Evolutionary conservation across 768 basidiomycete species (phyloP), one percentile per base, ranked within the genome.

Genomic region (Macrolepiota albuminosa): DNA sequence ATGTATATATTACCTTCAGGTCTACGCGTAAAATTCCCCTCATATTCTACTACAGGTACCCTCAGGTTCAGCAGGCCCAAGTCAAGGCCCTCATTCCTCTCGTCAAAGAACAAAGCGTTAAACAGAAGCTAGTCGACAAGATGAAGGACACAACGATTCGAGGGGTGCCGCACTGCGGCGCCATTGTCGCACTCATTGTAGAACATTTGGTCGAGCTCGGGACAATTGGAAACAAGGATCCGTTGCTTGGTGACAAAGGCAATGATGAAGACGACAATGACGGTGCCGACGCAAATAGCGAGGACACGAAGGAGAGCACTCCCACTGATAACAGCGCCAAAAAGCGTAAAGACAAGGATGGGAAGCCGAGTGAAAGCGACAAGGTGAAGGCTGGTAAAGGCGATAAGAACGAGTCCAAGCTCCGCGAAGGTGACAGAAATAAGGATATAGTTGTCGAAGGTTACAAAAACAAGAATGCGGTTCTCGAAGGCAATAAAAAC

Each of bases 21-120:
- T 29, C 21, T 34, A 14, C 11, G 4, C 16, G 14, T 21, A 8
- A 21, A 43, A 34, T 14, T 40, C 10, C 31, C 5, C 21, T 46
- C 47, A 43, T 6, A 26, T 39, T 14, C 46, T 34, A n/a, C 6
- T 2, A 3, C 26, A 65, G 62, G 50, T 57, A 63, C 46, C 43
- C 60, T 2, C 46, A 63, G 45, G 64, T 65, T 2, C 64, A 61
- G 48, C 33, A 52, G 24, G 45, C 58, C 6, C 59, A 61, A 53
- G 36, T 61, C 7, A 49, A 56, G 2, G 39, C 24, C 7, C n/a
- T 61, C 0, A 42, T 63, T 4, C 26, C 31, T n/a, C 54, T 55
- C 24, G 39, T 65, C 1, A 57, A 45, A 29, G 49, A 62, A 10
- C 21, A 56, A 0, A 5, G 3, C 4, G 43, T 63, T 33, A 40